Percentiles rank a stretch among this genome's conserved stretches.
phyloP scores from a whole-genome alignment of 2,329 filamentous ascomycete species.

The Pyrenophora seminiperda region DNA sequence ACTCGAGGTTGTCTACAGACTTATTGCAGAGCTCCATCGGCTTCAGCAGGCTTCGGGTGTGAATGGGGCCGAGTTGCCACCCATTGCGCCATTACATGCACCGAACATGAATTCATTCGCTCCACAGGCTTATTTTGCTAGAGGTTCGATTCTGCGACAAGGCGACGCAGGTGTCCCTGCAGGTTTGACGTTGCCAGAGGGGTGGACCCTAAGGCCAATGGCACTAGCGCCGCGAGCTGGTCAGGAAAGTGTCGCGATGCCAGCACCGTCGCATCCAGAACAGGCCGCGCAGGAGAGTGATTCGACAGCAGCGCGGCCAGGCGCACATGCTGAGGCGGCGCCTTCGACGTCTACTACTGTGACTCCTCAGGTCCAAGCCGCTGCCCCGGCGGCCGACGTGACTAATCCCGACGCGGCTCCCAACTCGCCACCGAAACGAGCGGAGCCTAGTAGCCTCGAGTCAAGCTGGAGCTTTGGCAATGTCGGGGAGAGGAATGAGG shows the following conservation, averaged over 20 bases:
- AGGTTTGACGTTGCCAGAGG: conserved; percentile 45
- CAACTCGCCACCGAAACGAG: conserved; percentile 29
- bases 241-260: conserved; percentile 12
- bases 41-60: conserved; percentile 40
- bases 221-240: conserved; percentile 28
- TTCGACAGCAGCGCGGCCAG: not conserved
- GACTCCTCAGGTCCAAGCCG: conserved; percentile 11
- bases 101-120: conserved; percentile 23
- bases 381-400: conserved; percentile 5
- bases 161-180: conserved; percentile 43
- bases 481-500: conserved; percentile 30
- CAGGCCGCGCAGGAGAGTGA: conserved; percentile 6
- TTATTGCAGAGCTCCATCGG: conserved; percentile 41
- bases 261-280: conserved; percentile 11
- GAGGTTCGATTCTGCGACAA: conserved; percentile 39
- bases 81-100: conserved; percentile 32
- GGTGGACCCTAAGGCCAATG: conserved; percentile 46
- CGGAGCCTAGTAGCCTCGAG: conserved; percentile 38
- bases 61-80: conserved; percentile 28
- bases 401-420: conserved; percentile 11
- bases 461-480: conserved; percentile 48
- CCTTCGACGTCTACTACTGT: conserved; percentile 8
- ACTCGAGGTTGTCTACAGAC: conserved; percentile 39
- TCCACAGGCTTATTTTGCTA: conserved; percentile 43
- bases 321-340: conserved; percentile 1